Conservation (phyloP, 805 yeast genomes). For the Lachancea thermotolerans region DNA sequence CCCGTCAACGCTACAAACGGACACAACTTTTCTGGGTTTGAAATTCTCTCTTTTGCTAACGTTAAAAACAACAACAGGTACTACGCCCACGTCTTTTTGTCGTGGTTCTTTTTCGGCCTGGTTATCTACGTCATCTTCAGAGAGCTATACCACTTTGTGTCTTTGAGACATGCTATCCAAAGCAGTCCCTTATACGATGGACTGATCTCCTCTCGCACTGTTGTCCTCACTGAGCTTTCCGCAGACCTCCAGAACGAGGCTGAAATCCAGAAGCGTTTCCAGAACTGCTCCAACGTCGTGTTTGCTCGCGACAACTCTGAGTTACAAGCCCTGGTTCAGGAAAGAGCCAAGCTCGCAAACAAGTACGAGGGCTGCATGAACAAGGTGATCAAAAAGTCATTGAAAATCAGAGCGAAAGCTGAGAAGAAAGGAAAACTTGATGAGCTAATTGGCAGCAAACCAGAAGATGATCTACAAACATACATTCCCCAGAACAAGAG, state of each 20-base stretch:
- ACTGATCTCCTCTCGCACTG: conserved; percentile 59
- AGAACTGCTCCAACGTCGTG: conserved; percentile 52
- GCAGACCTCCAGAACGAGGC: conserved; percentile 41
- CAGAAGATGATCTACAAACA: conserved; percentile 48
- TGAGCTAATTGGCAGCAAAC: conserved; percentile 29
- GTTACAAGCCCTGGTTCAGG: conserved; percentile 49
- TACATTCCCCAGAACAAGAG: conserved; percentile 70
- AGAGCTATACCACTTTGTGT: conserved; percentile 63
- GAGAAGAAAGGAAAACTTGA: conserved; percentile 48
- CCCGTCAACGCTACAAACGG: conserved; percentile 74
- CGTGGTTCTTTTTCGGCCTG: conserved; percentile 69
- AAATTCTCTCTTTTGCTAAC: conserved; percentile 57
- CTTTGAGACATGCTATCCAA: conserved; percentile 68
- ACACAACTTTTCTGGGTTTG: conserved; percentile 48
- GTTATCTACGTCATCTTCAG: conserved; percentile 61
- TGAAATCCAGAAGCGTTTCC: conserved; percentile 52
- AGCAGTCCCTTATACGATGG: conserved; percentile 69
- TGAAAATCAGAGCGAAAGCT: conserved; percentile 48
- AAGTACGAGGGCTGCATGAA: conserved; percentile 65
- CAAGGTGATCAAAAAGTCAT: conserved; percentile 51
- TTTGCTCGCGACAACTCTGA: conserved; percentile 58
- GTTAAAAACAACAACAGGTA: conserved; percentile 55
- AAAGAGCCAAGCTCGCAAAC: conserved; percentile 52
- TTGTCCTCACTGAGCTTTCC: conserved; percentile 65
- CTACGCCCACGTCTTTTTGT: conserved; percentile 68